phyloP scores from a whole-genome alignment of 306 rosid genomes.

The Malus asiatica region DNA sequence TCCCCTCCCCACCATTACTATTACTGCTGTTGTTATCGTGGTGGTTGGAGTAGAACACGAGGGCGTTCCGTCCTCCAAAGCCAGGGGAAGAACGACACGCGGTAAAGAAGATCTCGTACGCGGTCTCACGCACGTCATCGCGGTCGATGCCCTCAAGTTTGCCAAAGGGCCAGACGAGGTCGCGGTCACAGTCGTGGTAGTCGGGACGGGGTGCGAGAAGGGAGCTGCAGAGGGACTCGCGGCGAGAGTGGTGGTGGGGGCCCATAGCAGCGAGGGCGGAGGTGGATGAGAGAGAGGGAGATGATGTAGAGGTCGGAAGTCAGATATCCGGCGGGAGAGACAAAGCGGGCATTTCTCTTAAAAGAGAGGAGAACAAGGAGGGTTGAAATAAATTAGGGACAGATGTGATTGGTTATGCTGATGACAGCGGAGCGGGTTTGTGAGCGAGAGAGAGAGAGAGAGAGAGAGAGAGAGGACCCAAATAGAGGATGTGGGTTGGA shows the following conservation, averaged over 20 bases:
- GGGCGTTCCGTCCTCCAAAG: constrained; percentile 60
- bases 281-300: constrained; percentile 11
- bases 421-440: constrained; percentile 45
- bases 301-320: background rate
- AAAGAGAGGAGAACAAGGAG: constrained; percentile 9
- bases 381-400: constrained; percentile 3
- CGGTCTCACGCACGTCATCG: constrained; percentile 62
- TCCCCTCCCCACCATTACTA: constrained; percentile 10
- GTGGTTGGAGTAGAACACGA: constrained; percentile 34
- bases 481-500: background rate
- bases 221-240: constrained; percentile 55
- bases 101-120: constrained; percentile 84
- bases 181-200: constrained; percentile 21
- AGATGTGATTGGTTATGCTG: constrained; percentile 19
- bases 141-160: constrained; percentile 42
- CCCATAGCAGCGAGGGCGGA: constrained; percentile 46
- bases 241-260: constrained; percentile 52
- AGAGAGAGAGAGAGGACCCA: background rate
- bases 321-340: constrained; percentile 30
- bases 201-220: constrained; percentile 24
- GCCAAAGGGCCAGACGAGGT: constrained; percentile 45
- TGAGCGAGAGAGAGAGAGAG: background rate
- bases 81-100: constrained; percentile 84
- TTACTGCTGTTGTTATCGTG: constrained; percentile 1
- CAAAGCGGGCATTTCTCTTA: constrained; percentile 28